phyloP scores from a whole-genome alignment of 257 asterid genomes.

The Echites panduratus region DNA sequence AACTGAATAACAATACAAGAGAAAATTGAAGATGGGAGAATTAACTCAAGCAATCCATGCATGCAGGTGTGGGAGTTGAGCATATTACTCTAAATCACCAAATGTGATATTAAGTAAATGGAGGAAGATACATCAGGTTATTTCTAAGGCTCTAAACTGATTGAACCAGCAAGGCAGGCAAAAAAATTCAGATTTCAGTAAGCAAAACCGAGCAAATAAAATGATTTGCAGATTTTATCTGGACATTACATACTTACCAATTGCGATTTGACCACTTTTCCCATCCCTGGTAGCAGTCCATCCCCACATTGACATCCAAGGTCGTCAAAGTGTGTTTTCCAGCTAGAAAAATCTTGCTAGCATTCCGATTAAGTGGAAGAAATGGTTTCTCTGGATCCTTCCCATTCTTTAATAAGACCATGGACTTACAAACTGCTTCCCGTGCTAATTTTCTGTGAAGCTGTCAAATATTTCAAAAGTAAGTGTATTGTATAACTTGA shows the following conservation, averaged over 20 bases:
- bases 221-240: too few relatives aligned
- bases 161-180: too few relatives aligned
- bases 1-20: too few relatives aligned
- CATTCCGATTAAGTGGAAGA: constrained; percentile 54
- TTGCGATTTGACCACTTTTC: constrained; percentile 56
- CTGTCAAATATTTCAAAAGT: constrained; percentile 8
- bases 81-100: too few relatives aligned
- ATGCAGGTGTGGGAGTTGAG: too few relatives aligned
- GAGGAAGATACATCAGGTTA: too few relatives aligned
- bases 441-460: constrained; percentile 33
- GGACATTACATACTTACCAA: constrained; percentile 35
- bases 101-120: too few relatives aligned
- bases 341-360: constrained; percentile 53
- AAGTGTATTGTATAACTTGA: constrained; percentile 4
- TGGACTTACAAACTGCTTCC: constrained; percentile 41
- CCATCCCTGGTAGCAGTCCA: constrained; percentile 88
- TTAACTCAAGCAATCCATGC: too few relatives aligned
- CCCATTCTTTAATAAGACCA: constrained; percentile 66
- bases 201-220: too few relatives aligned
- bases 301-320: constrained; percentile 79
- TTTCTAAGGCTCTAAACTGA: too few relatives aligned
- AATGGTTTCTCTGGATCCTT: constrained; percentile 45
- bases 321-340: constrained; percentile 68
- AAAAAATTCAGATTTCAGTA: too few relatives aligned
- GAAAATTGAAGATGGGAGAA: too few relatives aligned